Evolutionary conservation across 257 asterid genomes (phyloP).

Genomic region (Anisodus tanguticus): DNA sequence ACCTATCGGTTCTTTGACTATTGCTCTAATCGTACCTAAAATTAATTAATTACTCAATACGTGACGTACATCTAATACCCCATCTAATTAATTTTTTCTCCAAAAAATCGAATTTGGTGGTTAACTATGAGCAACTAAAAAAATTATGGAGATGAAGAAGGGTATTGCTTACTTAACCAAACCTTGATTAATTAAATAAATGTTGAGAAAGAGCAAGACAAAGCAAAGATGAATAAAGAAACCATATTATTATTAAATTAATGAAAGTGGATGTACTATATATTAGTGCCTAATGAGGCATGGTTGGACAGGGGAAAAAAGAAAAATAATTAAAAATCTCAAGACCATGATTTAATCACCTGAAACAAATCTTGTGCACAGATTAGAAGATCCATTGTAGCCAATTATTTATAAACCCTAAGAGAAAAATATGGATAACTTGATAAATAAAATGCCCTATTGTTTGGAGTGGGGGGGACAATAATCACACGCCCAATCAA

Average conservation of each 20-base stretch:
- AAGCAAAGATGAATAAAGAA: constrained; percentile 12
- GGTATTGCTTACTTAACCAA: constrained; percentile 20
- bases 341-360: constrained; percentile 60
- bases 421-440: constrained; percentile 39
- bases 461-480: constrained; percentile 90
- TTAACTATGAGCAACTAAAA: neutral
- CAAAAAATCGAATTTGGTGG: neutral
- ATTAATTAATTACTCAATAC: constrained; percentile 40
- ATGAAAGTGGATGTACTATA: constrained; percentile 35
- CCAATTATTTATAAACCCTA: constrained; percentile 39
- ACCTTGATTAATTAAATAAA: constrained; percentile 12
- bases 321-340: constrained; percentile 40
- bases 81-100: constrained; percentile 13
- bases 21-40: constrained; percentile 39
- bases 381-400: constrained; percentile 63
- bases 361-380: constrained; percentile 64
- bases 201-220: constrained; percentile 20
- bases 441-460: constrained; percentile 47
- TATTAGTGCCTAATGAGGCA: constrained; percentile 25
- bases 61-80: constrained; percentile 37
- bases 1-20: constrained; percentile 42
- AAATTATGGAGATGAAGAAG: neutral
- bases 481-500: constrained; percentile 51
- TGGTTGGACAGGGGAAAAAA: neutral
- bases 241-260: neutral